Conservation (phyloP, 1,284 basidiomycete genomes). For the Pseudozyma sp. region DNA sequence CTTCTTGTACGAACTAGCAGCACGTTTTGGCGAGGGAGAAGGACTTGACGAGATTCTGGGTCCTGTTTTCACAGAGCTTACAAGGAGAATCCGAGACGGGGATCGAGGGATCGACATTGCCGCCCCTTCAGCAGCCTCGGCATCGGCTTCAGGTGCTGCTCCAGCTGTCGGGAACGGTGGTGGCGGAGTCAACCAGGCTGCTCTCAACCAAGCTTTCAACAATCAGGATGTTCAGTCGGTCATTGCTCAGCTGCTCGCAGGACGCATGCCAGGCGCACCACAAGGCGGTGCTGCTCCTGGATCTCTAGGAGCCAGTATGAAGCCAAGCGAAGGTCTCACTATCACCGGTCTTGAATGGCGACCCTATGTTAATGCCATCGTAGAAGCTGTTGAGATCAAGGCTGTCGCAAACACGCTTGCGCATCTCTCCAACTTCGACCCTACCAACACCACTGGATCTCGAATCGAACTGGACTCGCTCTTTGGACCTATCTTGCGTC, state of each 20-base stretch:
- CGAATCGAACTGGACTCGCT: conserved; percentile 62
- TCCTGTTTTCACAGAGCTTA: conserved; percentile 66
- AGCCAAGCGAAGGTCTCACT: conserved; percentile 61
- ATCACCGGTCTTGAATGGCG: conserved; percentile 77
- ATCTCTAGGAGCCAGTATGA: conserved; percentile 2
- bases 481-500: conserved; percentile 61
- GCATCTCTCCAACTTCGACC: conserved; percentile 79
- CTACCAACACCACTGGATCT: conserved; percentile 74
- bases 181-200: conserved; percentile 33
- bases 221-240: conserved; percentile 59
- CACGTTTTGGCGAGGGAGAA: conserved; percentile 69
- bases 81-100: conserved; percentile 57
- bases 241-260: conserved; percentile 56
- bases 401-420: conserved; percentile 80
- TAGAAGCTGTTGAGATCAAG: conserved; percentile 84
- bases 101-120: conserved; percentile 33
- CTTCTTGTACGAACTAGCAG: conserved; percentile 72
- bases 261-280: conserved; percentile 37
- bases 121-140: conserved; percentile 1
- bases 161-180: conserved; percentile 2
- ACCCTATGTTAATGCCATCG: conserved; percentile 83
- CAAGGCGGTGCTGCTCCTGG: conserved; percentile 7
- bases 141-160: not conserved
- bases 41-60: conserved; percentile 71
- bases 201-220: conserved; percentile 46